Base-by-base conservation (phyloP, 2,329 filamentous ascomycete genomes). In the Exophiala oligosperma region DNA sequence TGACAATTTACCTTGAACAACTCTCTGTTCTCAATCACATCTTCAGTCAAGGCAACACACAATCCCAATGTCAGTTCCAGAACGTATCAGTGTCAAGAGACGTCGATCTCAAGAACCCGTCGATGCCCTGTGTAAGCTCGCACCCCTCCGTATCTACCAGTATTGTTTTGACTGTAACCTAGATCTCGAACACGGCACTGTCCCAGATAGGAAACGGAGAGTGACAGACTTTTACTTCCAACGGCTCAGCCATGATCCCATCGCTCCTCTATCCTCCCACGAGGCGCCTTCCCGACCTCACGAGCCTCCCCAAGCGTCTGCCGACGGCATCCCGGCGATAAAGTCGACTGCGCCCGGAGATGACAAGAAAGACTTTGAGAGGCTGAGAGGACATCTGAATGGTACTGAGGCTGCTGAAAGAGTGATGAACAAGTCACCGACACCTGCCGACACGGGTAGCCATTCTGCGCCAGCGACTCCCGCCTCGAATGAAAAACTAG, bases 181-280 rank as follows among this genome's bases (percentile, higher is more conserved):
- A 79, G 77, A 76, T 64, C 78, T 79, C 44, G 75, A 78, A 63
- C 73, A 74, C 35, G 72, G 76, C 3, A 53, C 46, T 51, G 62
- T 73, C 11, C 75, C 73, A 50, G 74, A 76, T 60, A 74, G 70
- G n/a, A 79, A 78, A 63, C 72, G 76, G 49, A 74, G 77, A n/a
- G 77, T 77, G 60, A 78, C 76, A 48, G 76, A 79, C 65, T 79
- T 76, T 62, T 71, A 77, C 63, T 79, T 79, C 59, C 73, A 77
- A 56, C 70, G 76, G 47, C 71, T 79, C 47, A 69, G 69, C 28
- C 62, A 68, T 52, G 46, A 64, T 8, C 44, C 46, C 28, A 57
- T 62, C 21, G 49, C 52, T 6, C 59, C 59, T 24, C 17, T 58
- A n/a, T 59, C 58, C 29, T 57, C 55, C 24, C 50, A 56, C 50